Base-by-base conservation (phyloP, 1,139 yeast genomes). In the Scheffersomyces titani region DNA sequence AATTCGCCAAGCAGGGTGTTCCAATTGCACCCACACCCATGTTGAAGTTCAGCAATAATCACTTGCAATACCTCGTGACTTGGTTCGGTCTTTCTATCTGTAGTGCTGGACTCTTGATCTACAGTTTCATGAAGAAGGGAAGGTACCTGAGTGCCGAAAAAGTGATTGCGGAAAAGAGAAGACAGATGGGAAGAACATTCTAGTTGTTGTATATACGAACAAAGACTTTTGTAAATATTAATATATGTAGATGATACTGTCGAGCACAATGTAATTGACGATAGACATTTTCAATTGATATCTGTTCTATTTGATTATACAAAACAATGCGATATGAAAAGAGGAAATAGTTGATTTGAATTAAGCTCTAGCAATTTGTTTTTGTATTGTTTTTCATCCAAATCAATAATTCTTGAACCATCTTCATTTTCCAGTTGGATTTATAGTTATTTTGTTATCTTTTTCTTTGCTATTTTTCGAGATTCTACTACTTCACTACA, bases 31-130 rank as follows among this genome's bases (percentile, higher is more conserved):
- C 89, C 55, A 75, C 81, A 5, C 96, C 98, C 16, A 85, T 85
- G 65, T 86, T 94, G 40, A 92, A 88, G 61, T 82, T 92, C 68
- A 85, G 89, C 62, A 96, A 94, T 71, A 92, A 93, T 68, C 99
- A 94, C 70, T 76, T 93, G 72, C 97, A 94, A 72, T 94, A 94
- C 70, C 77, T 94, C 66, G 84, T 92, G 21, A 94, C 99, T 0
- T 94, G 99, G 99, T 94, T 91, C 70, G 97, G 97, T 0, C 82
- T 92, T 49, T 86, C 92, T 0, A 65, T 89, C 48, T 83, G 90
- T 47, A 89, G 97, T 51, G 68, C 92, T 0, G 84, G 87, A 44
- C 81, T 90, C 69, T 78, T 93, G 58, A 51, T 68, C 13, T 80
- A 75, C 62, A 66, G 69, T 45, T 65, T 76, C 57, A 65, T 68